Conservation (phyloP, 2,329 filamentous ascomycete species). For the Tolypocladium ovalisporum region DNA sequence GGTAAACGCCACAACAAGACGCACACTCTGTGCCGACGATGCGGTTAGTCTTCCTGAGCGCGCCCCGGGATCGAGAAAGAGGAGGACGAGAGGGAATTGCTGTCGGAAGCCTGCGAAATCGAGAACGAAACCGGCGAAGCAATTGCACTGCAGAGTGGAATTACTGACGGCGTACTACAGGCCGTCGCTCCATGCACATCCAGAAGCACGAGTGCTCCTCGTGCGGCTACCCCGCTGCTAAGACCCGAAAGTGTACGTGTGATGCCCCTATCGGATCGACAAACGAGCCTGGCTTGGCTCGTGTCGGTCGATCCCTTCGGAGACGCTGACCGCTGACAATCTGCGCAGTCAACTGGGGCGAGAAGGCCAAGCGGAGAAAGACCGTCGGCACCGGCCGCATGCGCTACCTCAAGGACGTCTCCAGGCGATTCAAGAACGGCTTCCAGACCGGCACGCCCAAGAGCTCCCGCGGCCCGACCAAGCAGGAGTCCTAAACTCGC, state of each 20-base stretch:
- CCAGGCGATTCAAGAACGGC: constrained; percentile 93
- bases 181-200: constrained; percentile 95
- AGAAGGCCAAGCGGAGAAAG: constrained; percentile 99
- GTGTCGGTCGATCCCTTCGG: background rate
- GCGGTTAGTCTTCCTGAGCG: constrained; percentile 56
- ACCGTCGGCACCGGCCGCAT: constrained; percentile 94
- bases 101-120: constrained; percentile 3
- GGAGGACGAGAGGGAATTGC: constrained; percentile 1
- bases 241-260: constrained; percentile 95
- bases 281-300: background rate
- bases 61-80: constrained; percentile 4
- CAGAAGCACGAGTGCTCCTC: constrained; percentile 96
- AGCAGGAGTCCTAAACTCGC: constrained; percentile 11
- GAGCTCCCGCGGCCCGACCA: constrained; percentile 46
- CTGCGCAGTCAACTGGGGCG: constrained; percentile 87
- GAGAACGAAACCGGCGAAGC: constrained; percentile 4
- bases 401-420: constrained; percentile 85
- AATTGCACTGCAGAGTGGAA: background rate
- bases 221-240: constrained; percentile 96
- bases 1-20: constrained; percentile 85
- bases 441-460: constrained; percentile 89
- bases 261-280: background rate
- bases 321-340: background rate
- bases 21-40: constrained; percentile 96
- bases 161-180: constrained; percentile 34